A percentile compares a stretch with the other conserved stretches of the same genome.
Conservation (phyloP, 371 early-diverging fungal species). For the Lichtheimia ramosa region DNA sequence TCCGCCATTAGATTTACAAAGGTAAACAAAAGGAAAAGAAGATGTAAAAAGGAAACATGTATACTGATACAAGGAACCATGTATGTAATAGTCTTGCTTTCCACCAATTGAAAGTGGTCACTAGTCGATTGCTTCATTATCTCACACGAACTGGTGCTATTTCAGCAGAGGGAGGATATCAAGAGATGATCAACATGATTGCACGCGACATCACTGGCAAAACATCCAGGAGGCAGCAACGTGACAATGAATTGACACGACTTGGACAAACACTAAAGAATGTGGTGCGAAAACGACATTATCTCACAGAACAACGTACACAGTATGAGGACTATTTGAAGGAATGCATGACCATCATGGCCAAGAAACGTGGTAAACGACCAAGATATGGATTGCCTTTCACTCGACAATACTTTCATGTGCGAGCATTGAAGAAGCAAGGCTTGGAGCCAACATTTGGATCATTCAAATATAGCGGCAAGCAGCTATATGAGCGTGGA, state of each 20-base stretch:
- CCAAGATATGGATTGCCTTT: slow-evolving; percentile 79
- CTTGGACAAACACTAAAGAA: slow-evolving; percentile 78
- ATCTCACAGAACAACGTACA: slow-evolving; percentile 82
- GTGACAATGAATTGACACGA: slow-evolving; percentile 71
- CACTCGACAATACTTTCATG: slow-evolving; percentile 92
- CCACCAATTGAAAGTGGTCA: slow-evolving; percentile 35
- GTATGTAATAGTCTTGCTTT: slow-evolving; percentile 24
- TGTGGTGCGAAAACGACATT: slow-evolving; percentile 79
- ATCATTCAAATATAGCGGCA: slow-evolving; percentile 96
- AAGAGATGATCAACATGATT: slow-evolving; percentile 89
- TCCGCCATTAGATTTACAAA: slow-evolving; percentile 33
- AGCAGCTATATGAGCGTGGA: slow-evolving; percentile 88
- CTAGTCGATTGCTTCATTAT: slow-evolving; percentile 27
- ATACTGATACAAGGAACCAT: no score
- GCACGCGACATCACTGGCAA: slow-evolving; percentile 93
- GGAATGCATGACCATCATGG: slow-evolving; percentile 85
- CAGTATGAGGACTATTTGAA: slow-evolving; percentile 90
- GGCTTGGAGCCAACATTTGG: slow-evolving; percentile 96
- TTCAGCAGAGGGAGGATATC: slow-evolving; percentile 56
- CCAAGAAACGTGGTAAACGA: slow-evolving; percentile 77
- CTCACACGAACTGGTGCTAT: slow-evolving; percentile 40
- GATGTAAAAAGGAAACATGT: not conserved
- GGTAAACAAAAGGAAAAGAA: slow-evolving; percentile 17
- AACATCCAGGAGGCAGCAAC: slow-evolving; percentile 79
- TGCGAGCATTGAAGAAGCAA: slow-evolving; percentile 78